Evolutionary conservation across 2,329 filamentous ascomycete species (phyloP), one percentile per base, ranked within the genome.

Genomic region (Cercospora janseana): DNA sequence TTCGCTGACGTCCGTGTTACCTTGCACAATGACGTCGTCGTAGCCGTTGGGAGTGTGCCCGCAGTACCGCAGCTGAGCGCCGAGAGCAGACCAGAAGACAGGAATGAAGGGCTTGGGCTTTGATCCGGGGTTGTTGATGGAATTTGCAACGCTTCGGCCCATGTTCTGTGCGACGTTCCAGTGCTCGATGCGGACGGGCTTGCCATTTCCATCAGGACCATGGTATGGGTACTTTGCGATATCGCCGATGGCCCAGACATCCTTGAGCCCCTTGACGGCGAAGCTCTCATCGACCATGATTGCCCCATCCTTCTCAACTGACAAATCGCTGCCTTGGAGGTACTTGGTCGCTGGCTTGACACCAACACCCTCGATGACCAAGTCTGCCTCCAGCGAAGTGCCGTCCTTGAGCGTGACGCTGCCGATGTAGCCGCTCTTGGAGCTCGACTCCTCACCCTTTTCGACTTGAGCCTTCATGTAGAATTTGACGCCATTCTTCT

Each of bases 121-220:
- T 37, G 77, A 68, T 6, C 77, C 70, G 0, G 85, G 79, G 62
- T 86, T 76, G 59, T 83, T 79, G 64, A 98, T 95, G 61, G 87
- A 81, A 45, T 77, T 77, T 1, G 90, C 93, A 1, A 86, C 92
- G 18, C 80, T 79, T 34, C 92, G 87, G 2, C 93, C 93, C 1
- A 88, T 78, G 64, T 97, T 96, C 66, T 97, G 93, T 4, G 93
- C 93, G 2, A 98, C 93, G 70, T 96, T 92, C 93, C 93, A 98
- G 69, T 98, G 93, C 76, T 98, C 93, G 65, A 97, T 96, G 56
- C 93, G 85, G 1, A 86, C 81, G 13, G 79, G 78, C 35, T 77
- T 78, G 55, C 87, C 88, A 12, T 86, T 79, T 20, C 88, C 86
- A 18, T 88, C 90, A 0, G 93, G 93, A 1, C 93, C 93, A 68